A percentile compares a stretch with the other conserved stretches of the same genome.
Conservation (phyloP, 768 basidiomycete genomes). For the Rhizopogon vulgaris region DNA sequence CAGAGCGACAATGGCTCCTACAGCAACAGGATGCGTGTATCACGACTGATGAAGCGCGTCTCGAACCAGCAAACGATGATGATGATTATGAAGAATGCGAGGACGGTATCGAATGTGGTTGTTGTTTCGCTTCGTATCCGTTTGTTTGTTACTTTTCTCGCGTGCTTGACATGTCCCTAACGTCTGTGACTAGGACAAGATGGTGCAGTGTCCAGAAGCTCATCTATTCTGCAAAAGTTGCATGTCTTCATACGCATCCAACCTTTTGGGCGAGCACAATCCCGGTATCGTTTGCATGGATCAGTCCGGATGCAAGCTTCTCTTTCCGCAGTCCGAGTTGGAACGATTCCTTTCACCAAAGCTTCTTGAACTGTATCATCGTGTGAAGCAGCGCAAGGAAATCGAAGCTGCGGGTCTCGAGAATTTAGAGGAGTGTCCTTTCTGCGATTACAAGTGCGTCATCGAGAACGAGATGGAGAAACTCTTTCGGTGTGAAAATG, state of each 20-base stretch:
- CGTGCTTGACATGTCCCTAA: background rate
- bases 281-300: slow-evolving; percentile 76
- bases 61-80: slow-evolving; percentile 31
- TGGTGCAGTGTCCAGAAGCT: slow-evolving; percentile 85
- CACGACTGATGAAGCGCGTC: slow-evolving; percentile 21
- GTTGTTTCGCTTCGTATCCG: slow-evolving; percentile 70
- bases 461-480: slow-evolving; percentile 65
- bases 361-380: slow-evolving; percentile 63
- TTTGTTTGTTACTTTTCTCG: slow-evolving; percentile 40
- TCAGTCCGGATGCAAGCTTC: slow-evolving; percentile 60
- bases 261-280: slow-evolving; percentile 58
- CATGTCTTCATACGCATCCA: slow-evolving; percentile 62
- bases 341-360: slow-evolving; percentile 59
- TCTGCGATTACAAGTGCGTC: slow-evolving; percentile 83
- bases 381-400: slow-evolving; percentile 72
- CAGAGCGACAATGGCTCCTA: slow-evolving; percentile 43
- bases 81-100: slow-evolving; percentile 44
- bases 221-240: slow-evolving; percentile 83
- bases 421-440: slow-evolving; percentile 84
- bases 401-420: slow-evolving; percentile 74
- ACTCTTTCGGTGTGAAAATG: slow-evolving; percentile 49
- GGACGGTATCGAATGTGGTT: slow-evolving; percentile 78
- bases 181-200: slow-evolving; percentile 49
- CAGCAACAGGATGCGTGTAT: slow-evolving; percentile 4
- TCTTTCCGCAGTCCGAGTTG: slow-evolving; percentile 67